phyloP scores from a whole-genome alignment of 495 filamentous ascomycete genomes.

The Saxophila tyrrhenica region DNA sequence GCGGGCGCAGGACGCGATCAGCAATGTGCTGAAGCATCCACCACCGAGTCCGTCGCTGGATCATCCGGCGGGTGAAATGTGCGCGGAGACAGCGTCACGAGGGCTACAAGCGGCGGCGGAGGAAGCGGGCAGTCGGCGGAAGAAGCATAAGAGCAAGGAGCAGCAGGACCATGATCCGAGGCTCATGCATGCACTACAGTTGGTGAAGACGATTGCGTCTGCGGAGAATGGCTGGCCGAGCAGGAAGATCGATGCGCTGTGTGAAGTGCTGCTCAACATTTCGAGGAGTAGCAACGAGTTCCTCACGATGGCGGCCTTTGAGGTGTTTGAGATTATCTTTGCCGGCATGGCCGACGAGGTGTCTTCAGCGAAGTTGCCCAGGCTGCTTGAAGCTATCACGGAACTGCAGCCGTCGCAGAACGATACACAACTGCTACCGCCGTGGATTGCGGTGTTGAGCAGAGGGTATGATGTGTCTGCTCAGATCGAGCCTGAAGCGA shows the following conservation, averaged over 20 bases:
- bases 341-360: constrained; percentile 76
- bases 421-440: constrained; percentile 83
- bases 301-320: constrained; percentile 89
- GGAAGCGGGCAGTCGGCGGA: constrained; percentile 54
- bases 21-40: constrained; percentile 65
- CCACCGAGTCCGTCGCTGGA: constrained; percentile 85
- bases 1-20: constrained; percentile 80
- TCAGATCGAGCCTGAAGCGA: constrained; percentile 72
- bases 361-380: constrained; percentile 76
- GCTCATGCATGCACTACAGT: constrained; percentile 80
- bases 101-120: constrained; percentile 60
- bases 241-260: constrained; percentile 83
- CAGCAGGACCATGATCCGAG: constrained; percentile 59
- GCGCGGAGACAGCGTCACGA: constrained; percentile 75
- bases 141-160: constrained; percentile 39
- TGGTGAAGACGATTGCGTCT: constrained; percentile 74
- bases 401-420: constrained; percentile 81
- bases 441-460: constrained; percentile 92
- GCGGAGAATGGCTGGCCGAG: constrained; percentile 94
- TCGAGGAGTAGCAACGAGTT: constrained; percentile 83
- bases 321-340: constrained; percentile 94
- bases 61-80: constrained; percentile 90
- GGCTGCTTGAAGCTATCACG: constrained; percentile 72
- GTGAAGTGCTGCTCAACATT: constrained; percentile 76
- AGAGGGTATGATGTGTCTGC: constrained; percentile 88